Evolutionary conservation across 2,329 filamentous ascomycete species (phyloP), one percentile per base, ranked within the genome.

Genomic region (Sphaerostilbella broomeana): DNA sequence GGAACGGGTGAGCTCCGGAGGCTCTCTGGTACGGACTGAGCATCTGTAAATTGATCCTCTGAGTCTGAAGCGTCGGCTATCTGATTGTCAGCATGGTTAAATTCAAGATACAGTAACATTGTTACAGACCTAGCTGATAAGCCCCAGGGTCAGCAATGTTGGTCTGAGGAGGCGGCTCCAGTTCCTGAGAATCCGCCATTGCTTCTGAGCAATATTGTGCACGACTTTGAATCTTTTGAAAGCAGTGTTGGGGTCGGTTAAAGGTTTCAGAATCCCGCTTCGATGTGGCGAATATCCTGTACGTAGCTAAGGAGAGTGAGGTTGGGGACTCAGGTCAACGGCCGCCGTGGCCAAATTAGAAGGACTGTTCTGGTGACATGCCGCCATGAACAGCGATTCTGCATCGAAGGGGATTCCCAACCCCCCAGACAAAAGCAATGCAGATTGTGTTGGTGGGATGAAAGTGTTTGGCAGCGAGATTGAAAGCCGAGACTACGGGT

Each of bases 11-110:
- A 73, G 45, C 55, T 59, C 27, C 58, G 52, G 5, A 58, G 61
- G 55, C 60, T 73, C 49, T 51, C 60, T 42, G 55, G 65, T 40
- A 60, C 70, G 22, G 77, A 79, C 39, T 74, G 74, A 22, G 79
- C 79, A 56, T 84, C 79, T 35, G 75, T 81, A 59, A 81, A 84
- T 61, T 83, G 79, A 49, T 84, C 79, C 31, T 83, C 79, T 19
- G 77, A 81, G 46, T 82, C 79, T 34, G 78, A 80, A 20, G 66
- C 67, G 44, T 73, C 73, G 62, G 57, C 59, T 59, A 29, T 24
- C 16, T 17, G 24, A 21, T 37, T 36, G 50, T 62, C 47, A 63
- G 56, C 40, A 46, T 30, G 17, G n/a, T n/a, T n/a, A n/a, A 12
- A 19, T 20, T 13, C 9, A 15, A 29, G 18, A 28, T 18, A 27